Conservation (phyloP, 176 grass and related monocot genomes). For the Avena atlantica region DNA sequence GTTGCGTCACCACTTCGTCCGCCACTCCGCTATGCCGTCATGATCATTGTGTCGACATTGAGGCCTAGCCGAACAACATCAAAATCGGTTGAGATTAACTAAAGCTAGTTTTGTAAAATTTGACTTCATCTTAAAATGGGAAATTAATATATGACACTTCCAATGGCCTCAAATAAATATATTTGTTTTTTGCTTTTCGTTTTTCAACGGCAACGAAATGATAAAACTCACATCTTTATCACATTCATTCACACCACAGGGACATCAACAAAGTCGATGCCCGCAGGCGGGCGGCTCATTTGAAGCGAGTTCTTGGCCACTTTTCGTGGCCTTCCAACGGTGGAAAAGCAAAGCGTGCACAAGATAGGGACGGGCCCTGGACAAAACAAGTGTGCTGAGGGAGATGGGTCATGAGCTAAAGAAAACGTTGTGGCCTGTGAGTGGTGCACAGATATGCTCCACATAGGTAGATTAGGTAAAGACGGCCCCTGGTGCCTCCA, state of each 20-base stretch:
- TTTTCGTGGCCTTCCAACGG: constrained; percentile 30
- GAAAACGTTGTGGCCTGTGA: constrained; percentile 36
- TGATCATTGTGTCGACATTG: too few species aligned
- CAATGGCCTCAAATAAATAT: background rate
- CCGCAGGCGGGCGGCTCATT: background rate
- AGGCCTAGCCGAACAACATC: background rate
- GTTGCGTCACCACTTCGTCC: too few species aligned
- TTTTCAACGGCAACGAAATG: background rate
- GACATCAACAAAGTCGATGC: constrained; percentile 28
- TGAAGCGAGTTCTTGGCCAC: background rate
- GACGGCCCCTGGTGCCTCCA: constrained; percentile 47
- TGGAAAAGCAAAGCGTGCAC: constrained; percentile 20
- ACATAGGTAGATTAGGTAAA: constrained; percentile 35
- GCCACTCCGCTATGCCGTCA: too few species aligned
- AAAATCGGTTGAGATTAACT: background rate
- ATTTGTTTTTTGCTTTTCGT: background rate
- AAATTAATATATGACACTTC: constrained; percentile 8
- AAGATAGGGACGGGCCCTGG: constrained; percentile 14
- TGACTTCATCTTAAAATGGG: background rate
- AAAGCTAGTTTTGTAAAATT: background rate
- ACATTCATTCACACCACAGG: background rate
- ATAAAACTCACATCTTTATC: background rate
- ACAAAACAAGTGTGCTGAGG: constrained; percentile 23
- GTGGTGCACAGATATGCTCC: background rate
- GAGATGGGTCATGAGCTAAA: constrained; percentile 43